Evolutionary conservation across 306 rosid species (phyloP), one percentile per base, ranked within the genome.

Genomic region (Glycine tomentella): DNA sequence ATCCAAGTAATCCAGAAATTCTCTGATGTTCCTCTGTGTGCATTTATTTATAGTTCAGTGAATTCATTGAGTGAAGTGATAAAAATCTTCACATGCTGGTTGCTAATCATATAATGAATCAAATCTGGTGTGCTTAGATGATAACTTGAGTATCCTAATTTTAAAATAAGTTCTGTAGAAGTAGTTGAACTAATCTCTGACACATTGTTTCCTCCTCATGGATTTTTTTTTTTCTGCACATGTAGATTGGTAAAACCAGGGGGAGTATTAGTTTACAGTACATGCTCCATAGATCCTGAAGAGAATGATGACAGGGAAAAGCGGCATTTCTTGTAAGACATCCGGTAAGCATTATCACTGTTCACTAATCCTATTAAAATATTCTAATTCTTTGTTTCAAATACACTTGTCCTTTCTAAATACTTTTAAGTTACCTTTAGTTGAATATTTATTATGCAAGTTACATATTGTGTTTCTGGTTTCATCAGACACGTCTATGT

Each of bases 261-360:
- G 31, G 98, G 98, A 71, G 86, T 91, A 53, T 81, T 93, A 58
- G 86, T 91, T 59, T 93, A 93, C 77, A 91, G 98, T 80, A 91
- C 98, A 52, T 93, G 98, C 88, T 93, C 98, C 75, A 87, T 93
- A 80, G 98, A 93, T 84, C 93, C 97, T 12, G 98, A 90, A 89
- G 98, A 93, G 88, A 93, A 91, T 79, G 91, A 93, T 59, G 92
- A 90, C 9, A 87, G 98, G 83, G 90, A 90, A n/a, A n/a, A 38
- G 87, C 90, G 36, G 90, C 97, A 63, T 93, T 91, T 90, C 98
- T 93, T 83, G 80, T 11, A n/a, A 81, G 93, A 86, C 98, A 93
- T 83, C 90, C 90, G 4, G 98, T 93, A 90, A 90, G 88, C 49
- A 2, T 58, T 17, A 55, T 51, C 31, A 15, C 40, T 31, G 13